Percentiles rank a stretch among this genome's conserved stretches.
phyloP scores from a whole-genome alignment of 1,284 basidiomycete species.

The Papiliotrema nemorosa region DNA sequence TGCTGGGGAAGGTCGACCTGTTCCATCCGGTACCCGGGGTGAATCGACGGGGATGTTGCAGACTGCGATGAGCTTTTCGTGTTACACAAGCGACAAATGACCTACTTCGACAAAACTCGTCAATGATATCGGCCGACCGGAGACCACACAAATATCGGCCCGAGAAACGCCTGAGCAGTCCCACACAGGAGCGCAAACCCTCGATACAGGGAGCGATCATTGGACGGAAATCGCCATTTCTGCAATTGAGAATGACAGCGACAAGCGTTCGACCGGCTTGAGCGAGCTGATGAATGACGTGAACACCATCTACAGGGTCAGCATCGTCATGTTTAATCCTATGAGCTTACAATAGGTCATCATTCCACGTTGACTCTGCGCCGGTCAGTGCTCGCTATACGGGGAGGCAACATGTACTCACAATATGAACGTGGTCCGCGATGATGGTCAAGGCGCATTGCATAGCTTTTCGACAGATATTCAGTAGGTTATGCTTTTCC shows the following conservation, averaged over 20 bases:
- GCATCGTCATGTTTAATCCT: neutral
- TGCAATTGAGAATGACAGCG: conserved; percentile 69
- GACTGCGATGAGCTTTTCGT: conserved; percentile 53
- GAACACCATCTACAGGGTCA: conserved; percentile 69
- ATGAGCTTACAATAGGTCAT: conserved; percentile 81
- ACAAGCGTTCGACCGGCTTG: conserved; percentile 86
- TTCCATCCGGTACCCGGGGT: conserved; percentile 52
- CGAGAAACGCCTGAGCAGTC: conserved; percentile 59
- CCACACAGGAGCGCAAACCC: conserved; percentile 76
- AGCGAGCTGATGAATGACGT: conserved; percentile 87
- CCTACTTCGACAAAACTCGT: conserved; percentile 85
- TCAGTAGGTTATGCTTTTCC: conserved; percentile 45
- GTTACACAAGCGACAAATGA: conserved; percentile 16
- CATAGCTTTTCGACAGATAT: conserved; percentile 56
- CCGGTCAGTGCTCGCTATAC: neutral
- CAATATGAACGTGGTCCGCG: conserved; percentile 73
- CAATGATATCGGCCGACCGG: conserved; percentile 81
- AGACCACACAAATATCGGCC: conserved; percentile 67
- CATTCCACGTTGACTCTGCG: conserved; percentile 61
- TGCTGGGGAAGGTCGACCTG: conserved; percentile 62
- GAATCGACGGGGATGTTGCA: conserved; percentile 80
- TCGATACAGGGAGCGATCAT: conserved; percentile 76
- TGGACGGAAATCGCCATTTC: conserved; percentile 54
- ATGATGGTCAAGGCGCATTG: conserved; percentile 62
- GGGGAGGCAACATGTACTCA: conserved; percentile 48